These are phyloP conservation scores for Incumbomyces lentus DNA, from an alignment of 2,329 filamentous ascomycete species.

Conservation along the genomic window DNA sequence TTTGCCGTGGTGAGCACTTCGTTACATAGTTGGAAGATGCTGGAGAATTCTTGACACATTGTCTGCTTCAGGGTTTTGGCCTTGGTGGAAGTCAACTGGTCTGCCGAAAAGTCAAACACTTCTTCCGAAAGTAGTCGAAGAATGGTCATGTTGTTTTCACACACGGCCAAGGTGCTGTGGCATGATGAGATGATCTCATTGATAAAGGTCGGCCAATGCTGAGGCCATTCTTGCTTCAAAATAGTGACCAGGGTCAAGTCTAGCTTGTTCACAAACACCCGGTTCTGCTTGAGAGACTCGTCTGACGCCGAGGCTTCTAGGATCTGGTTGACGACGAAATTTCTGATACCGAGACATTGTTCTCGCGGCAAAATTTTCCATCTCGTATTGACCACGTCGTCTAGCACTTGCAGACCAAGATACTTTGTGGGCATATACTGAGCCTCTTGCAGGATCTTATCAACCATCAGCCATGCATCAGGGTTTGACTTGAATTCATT, in stretches of 20 bases:
- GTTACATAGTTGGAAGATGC: constrained; percentile 94
- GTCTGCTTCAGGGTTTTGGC: constrained; percentile 93
- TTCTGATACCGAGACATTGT: constrained; percentile 95
- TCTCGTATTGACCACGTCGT: constrained; percentile 96
- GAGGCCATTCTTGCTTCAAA: constrained; percentile 98
- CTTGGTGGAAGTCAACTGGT: constrained; percentile 98
- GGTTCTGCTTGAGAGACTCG: constrained; percentile 72
- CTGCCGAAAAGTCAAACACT: constrained; percentile 96
- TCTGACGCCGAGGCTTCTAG: constrained; percentile 86
- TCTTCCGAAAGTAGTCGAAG: constrained; percentile 91
- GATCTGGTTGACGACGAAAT: constrained; percentile 98
- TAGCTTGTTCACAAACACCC: constrained; percentile 91
- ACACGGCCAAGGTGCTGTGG: constrained; percentile 89
- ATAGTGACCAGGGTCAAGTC: constrained; percentile 96
- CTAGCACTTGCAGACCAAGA: constrained; percentile 87
- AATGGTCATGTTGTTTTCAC: constrained; percentile 99
- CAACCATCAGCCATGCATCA: constrained; percentile 93
- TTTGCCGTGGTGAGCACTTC: constrained; percentile 87
- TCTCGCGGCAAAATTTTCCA: constrained; percentile 97
- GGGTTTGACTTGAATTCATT: constrained; percentile 85
- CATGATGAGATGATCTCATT: constrained; percentile 98
- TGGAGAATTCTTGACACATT: constrained; percentile 97
- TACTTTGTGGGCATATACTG: constrained; percentile 96
- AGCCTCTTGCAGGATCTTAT: constrained; percentile 89
- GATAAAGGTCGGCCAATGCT: constrained; percentile 99